Evolutionary conservation across 495 filamentous ascomycete species (phyloP).

Genomic region (Platismatia glauca): DNA sequence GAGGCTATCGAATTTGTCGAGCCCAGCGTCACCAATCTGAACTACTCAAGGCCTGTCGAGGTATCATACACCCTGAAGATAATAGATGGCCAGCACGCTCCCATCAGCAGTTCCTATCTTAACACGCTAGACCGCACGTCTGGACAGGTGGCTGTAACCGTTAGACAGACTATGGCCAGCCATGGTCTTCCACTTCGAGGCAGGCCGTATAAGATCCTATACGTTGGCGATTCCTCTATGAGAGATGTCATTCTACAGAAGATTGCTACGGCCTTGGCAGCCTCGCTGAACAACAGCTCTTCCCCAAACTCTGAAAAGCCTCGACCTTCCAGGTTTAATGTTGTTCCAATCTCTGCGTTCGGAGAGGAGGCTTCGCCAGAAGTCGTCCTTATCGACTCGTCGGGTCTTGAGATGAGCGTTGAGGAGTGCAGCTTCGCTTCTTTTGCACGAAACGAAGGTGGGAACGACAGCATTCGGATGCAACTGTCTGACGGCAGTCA

Average conservation of each 20-base stretch:
- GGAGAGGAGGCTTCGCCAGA: slow-evolving; percentile 50
- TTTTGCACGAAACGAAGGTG: slow-evolving; percentile 34
- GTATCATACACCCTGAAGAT: slow-evolving; percentile 14
- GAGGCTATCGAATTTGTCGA: slow-evolving; percentile 15
- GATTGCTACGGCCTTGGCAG: slow-evolving; percentile 55
- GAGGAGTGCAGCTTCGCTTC: slow-evolving; percentile 58
- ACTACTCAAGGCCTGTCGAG: slow-evolving; percentile 12
- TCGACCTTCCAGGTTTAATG: slow-evolving; percentile 57
- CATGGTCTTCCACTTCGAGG: slow-evolving; percentile 47
- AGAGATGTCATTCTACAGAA: slow-evolving; percentile 68
- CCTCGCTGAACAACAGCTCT: slow-evolving; percentile 34
- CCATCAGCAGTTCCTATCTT: neutral
- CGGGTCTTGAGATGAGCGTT: slow-evolving; percentile 59
- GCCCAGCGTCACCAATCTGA: slow-evolving; percentile 11
- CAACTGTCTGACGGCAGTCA: slow-evolving; percentile 50
- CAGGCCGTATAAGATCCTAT: slow-evolving; percentile 61
- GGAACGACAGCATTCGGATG: slow-evolving; percentile 43
- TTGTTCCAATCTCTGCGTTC: slow-evolving; percentile 65
- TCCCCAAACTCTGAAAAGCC: slow-evolving; percentile 37
- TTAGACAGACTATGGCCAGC: slow-evolving; percentile 66
- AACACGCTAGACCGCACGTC: slow-evolving; percentile 15
- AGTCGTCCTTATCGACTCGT: slow-evolving; percentile 63
- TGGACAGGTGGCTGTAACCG: slow-evolving; percentile 43
- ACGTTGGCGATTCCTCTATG: slow-evolving; percentile 53
- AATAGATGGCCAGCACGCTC: neutral